Conservation (phyloP, 495 filamentous ascomycete genomes). For the Annulohypoxylon stygium region DNA sequence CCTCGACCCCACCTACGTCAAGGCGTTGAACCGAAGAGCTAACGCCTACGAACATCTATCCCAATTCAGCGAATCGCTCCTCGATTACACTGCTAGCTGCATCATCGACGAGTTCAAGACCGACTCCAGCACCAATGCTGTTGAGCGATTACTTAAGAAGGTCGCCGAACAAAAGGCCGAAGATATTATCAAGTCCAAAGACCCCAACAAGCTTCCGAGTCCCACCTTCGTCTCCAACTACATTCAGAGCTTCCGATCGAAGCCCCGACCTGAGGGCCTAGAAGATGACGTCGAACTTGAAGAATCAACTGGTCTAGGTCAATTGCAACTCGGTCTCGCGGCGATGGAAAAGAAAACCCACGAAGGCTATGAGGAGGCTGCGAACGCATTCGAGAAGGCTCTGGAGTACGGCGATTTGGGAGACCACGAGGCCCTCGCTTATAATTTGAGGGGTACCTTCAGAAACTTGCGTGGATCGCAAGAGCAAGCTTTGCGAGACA, state of each 20-base stretch:
- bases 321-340: conserved; percentile 83
- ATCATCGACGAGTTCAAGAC: conserved; percentile 98
- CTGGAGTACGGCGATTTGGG: conserved; percentile 81
- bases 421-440: conserved; percentile 87
- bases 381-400: conserved; percentile 86
- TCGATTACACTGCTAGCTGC: conserved; percentile 98
- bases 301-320: conserved; percentile 84
- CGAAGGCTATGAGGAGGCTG: conserved; percentile 90
- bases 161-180: conserved; percentile 94
- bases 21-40: conserved; percentile 94
- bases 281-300: conserved; percentile 80
- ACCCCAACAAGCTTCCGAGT: conserved; percentile 79
- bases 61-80: conserved; percentile 91
- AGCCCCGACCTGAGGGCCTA: conserved; percentile 81
- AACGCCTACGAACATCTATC: conserved; percentile 95
- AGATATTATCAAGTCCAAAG: conserved; percentile 80
- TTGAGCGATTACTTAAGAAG: conserved; percentile 96
- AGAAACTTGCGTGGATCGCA: conserved; percentile 92
- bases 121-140: conserved; percentile 84
- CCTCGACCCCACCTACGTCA: conserved; percentile 95
- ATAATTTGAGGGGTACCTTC: conserved; percentile 97
- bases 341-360: conserved; percentile 86
- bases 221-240: conserved; percentile 98
- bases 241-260: conserved; percentile 93
- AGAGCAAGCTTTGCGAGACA: conserved; percentile 79